Percentiles rank a stretch among this genome's conserved stretches.
Conservation (phyloP, 73 alveolate genomes). For the Symbiodinium pilosum region DNA sequence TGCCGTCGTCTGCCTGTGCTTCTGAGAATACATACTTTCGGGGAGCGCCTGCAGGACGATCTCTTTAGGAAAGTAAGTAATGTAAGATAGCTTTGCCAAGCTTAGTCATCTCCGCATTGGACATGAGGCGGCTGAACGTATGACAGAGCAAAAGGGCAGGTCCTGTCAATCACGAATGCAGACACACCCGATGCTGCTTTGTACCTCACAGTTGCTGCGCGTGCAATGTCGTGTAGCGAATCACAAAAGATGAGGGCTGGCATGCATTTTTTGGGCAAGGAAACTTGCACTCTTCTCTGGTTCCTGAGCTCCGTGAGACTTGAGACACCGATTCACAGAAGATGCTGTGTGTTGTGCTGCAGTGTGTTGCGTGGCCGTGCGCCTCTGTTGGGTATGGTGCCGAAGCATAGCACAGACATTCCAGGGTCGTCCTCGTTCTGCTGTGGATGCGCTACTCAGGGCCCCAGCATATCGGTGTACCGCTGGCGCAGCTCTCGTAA, state of each 20-base stretch:
- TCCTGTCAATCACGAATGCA: conserved; percentile 82
- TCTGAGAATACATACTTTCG: no score
- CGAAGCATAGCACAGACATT: neutral
- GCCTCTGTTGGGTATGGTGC: neutral
- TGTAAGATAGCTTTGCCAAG: no score
- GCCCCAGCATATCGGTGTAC: conserved; percentile 75
- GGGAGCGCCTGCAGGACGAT: no score
- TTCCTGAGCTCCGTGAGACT: neutral
- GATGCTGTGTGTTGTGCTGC: neutral
- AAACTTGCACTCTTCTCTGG: no score
- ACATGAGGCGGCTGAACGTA: no score
- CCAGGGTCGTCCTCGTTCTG: no score
- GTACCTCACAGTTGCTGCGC: conserved; percentile 16
- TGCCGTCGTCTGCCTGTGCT: no score
- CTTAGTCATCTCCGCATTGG: no score
- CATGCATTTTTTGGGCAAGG: no score
- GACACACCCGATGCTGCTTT: conserved; percentile 91
- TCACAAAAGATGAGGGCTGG: neutral
- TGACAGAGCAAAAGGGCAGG: no score
- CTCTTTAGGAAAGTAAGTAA: no score
- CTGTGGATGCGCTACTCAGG: neutral
- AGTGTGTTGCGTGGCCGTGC: neutral
- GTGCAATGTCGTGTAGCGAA: neutral
- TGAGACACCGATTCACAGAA: neutral
- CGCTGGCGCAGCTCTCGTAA: conserved; percentile 87